A percentile compares a stretch with the other conserved stretches of the same genome.
Conservation (phyloP, 345 rosid genomes). For the Melaleuca quinquenervia region DNA sequence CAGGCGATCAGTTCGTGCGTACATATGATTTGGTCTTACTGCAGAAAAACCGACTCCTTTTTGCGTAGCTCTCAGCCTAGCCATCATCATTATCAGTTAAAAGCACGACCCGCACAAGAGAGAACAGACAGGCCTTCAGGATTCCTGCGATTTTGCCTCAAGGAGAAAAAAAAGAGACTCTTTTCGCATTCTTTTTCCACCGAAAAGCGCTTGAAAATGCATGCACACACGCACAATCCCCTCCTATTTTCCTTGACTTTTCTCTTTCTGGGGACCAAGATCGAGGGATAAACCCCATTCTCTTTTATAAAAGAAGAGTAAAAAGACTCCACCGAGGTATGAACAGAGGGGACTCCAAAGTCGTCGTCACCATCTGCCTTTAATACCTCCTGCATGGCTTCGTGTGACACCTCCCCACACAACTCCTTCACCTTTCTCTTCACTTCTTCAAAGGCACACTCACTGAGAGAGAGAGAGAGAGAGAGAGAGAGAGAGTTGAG, state of each 20-base stretch:
- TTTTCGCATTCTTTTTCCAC: slow-evolving; percentile 31
- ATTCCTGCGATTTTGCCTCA: slow-evolving; percentile 35
- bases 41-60: background rate
- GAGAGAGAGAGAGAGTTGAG: background rate
- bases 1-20: background rate
- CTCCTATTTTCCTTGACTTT: background rate
- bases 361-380: background rate
- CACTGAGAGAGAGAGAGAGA: background rate
- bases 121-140: slow-evolving; percentile 38
- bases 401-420: background rate
- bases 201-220: slow-evolving; percentile 32
- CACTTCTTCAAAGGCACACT: background rate
- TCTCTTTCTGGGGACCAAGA: background rate
- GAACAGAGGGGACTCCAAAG: background rate
- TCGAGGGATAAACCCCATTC: background rate
- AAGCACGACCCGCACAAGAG: background rate
- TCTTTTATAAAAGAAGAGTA: background rate
- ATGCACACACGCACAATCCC: slow-evolving; percentile 24
- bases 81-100: background rate
- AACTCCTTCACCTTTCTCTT: background rate
- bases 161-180: background rate
- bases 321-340: background rate
- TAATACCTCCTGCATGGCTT: background rate
- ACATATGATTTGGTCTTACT: background rate
- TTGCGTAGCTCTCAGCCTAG: background rate